Percentiles rank a stretch among this genome's conserved stretches.
phyloP scores from a whole-genome alignment of 768 basidiomycete species.

The Boletus rufocinnamomeus region DNA sequence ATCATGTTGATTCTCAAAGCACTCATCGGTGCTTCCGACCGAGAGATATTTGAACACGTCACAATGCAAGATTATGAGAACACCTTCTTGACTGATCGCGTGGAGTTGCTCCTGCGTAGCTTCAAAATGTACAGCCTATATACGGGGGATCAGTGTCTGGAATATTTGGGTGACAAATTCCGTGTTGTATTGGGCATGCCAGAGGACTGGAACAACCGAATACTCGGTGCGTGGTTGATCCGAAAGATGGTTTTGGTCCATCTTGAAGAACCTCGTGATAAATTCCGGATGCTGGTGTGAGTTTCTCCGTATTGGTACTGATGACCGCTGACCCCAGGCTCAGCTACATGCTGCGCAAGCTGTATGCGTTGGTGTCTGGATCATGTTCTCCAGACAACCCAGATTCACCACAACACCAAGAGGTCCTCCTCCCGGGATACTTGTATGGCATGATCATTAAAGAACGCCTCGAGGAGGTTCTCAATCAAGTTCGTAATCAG shows the following conservation, averaged over 20 bases:
- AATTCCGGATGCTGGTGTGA: conserved; percentile 92
- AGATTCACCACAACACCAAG: conserved; percentile 98
- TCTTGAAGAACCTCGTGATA: conserved; percentile 82
- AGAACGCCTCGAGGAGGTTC: conserved; percentile 89
- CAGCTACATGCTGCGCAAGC: conserved; percentile 97
- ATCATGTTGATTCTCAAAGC: conserved; percentile 97
- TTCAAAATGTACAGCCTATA: conserved; percentile 92
- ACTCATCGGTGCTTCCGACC: conserved; percentile 86
- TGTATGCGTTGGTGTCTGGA: conserved; percentile 88
- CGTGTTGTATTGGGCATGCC: conserved; percentile 87
- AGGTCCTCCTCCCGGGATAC: conserved; percentile 90
- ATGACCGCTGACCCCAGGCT: conserved; percentile 9
- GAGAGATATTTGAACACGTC: conserved; percentile 94
- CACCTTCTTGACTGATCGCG: conserved; percentile 96
- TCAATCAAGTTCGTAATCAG: conserved; percentile 69
- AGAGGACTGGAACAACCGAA: conserved; percentile 88
- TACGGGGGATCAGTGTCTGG: conserved; percentile 88
- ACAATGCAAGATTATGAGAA: conserved; percentile 97
- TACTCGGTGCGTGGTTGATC: conserved; percentile 80
- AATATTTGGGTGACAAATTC: conserved; percentile 96
- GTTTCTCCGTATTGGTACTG: not conserved
- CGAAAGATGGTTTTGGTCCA: conserved; percentile 90
- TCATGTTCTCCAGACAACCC: conserved; percentile 94
- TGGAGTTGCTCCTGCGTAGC: conserved; percentile 89
- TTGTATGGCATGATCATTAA: conserved; percentile 98